Conservation (phyloP, 305 asterid species). For the Fraxinus angustifolia region DNA sequence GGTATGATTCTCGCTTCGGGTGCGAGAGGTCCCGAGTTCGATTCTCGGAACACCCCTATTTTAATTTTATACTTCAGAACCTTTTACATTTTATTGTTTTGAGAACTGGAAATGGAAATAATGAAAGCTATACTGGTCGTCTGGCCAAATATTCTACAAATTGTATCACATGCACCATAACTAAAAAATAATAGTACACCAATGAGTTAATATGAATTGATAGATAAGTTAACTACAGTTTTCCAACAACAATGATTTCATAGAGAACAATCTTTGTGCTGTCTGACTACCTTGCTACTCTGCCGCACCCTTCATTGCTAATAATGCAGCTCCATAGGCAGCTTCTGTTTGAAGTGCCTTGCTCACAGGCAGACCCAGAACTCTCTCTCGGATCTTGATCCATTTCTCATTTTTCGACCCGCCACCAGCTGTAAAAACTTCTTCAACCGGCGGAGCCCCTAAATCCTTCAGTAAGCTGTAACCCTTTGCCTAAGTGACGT, state of each 20-base stretch:
- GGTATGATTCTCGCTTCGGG: conserved; percentile 69
- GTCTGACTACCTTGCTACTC: background rate
- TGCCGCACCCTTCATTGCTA: conserved; percentile 66
- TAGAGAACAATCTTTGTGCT: background rate
- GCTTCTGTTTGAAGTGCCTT: conserved; percentile 83
- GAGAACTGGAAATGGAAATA: background rate
- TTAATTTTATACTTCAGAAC: background rate
- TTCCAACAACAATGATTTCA: background rate
- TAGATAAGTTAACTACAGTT: background rate
- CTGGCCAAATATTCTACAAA: background rate
- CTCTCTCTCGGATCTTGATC: conserved; percentile 76
- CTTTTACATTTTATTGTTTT: background rate
- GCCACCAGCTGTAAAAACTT: conserved; percentile 84
- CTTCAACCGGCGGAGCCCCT: conserved; percentile 85
- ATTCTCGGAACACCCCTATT: conserved; percentile 54
- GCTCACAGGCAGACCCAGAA: conserved; percentile 66
- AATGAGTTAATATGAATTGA: background rate
- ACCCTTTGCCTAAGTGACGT: conserved; percentile 61
- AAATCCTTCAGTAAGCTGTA: conserved; percentile 65
- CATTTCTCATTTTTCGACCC: conserved; percentile 81
- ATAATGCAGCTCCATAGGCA: conserved; percentile 88
- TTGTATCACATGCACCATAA: background rate
- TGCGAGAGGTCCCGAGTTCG: conserved; percentile 67
- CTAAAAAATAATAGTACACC: background rate
- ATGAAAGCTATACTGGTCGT: background rate